These are phyloP conservation scores for Lachancea waltii DNA, from an alignment of 805 yeast species.

Conservation along the genomic window DNA sequence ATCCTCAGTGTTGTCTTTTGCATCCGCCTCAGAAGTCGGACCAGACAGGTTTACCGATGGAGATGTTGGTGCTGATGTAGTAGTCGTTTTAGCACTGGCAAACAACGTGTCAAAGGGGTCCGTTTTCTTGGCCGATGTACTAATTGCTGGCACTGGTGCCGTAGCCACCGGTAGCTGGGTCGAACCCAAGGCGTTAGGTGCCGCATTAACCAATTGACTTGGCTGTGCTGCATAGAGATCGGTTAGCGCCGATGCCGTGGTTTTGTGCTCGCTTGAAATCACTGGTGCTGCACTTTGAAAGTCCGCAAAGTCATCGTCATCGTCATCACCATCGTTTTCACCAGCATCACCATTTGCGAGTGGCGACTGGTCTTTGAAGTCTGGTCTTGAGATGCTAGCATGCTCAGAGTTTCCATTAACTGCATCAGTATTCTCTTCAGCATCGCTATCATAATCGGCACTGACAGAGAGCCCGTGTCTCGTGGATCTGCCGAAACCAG, in stretches of 20 bases:
- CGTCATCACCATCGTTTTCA: constrained; percentile 16
- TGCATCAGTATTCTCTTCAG: constrained; percentile 35
- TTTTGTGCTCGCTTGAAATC: constrained; percentile 22
- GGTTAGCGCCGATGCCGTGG: constrained; percentile 11
- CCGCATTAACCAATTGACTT: background rate
- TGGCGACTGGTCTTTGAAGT: background rate
- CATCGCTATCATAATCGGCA: constrained; percentile 41
- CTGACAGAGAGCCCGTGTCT: constrained; percentile 30
- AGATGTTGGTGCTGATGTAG: background rate
- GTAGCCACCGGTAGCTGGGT: constrained; percentile 1
- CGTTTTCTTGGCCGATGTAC: constrained; percentile 38
- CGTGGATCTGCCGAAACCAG: constrained; percentile 23
- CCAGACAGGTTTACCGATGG: background rate
- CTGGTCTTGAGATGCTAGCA: background rate
- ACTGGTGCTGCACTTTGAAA: constrained; percentile 64
- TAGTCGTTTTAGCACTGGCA: constrained; percentile 46
- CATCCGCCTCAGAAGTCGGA: background rate
- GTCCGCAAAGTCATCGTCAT: constrained; percentile 67
- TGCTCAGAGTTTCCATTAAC: background rate
- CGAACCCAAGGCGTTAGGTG: background rate
- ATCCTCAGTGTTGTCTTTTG: constrained; percentile 15
- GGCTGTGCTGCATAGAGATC: constrained; percentile 3
- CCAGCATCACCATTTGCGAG: constrained; percentile 32
- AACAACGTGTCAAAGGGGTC: constrained; percentile 74
- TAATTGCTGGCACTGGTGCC: constrained; percentile 23